Percentiles rank a stretch among this genome's conserved stretches.
Evolutionary conservation across 768 basidiomycete species (phyloP).

Genomic region (Tremella yokohamensis): DNA sequence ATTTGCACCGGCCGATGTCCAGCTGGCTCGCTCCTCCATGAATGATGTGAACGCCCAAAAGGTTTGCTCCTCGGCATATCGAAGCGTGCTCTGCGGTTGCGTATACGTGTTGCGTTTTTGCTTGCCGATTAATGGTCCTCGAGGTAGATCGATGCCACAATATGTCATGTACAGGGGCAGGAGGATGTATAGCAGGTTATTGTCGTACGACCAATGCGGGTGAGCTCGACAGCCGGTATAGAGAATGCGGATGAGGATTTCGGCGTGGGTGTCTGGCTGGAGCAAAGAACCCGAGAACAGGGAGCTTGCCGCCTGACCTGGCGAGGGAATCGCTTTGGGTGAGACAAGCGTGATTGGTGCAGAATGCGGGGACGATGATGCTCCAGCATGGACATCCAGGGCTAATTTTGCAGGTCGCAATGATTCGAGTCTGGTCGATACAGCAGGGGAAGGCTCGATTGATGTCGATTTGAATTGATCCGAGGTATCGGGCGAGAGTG

Average conservation of each 20-base stretch:
- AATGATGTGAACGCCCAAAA: conserved; percentile 7
- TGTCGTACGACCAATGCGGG: not conserved
- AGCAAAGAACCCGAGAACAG: not conserved
- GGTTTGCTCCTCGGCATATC: conserved; percentile 13
- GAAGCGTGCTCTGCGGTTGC: not conserved
- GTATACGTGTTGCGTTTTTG: not conserved
- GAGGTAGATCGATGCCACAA: conserved; percentile 5
- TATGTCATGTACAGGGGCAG: conserved; percentile 1
- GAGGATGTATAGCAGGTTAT: conserved; percentile 8
- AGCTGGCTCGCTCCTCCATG: not conserved
- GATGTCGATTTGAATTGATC: not conserved
- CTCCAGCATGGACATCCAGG: not conserved
- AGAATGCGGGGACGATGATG: not conserved
- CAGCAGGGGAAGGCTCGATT: not conserved
- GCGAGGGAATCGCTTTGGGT: conserved; percentile 5
- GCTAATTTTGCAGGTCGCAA: not conserved
- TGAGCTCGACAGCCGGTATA: conserved; percentile 8
- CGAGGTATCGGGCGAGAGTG: conserved; percentile 3
- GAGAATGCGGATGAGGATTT: conserved; percentile 16
- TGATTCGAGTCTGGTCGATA: not conserved
- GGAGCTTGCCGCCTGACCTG: not conserved
- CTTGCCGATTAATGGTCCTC: not conserved
- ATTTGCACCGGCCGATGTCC: not conserved
- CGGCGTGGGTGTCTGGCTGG: conserved; percentile 18
- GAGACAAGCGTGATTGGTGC: conserved; percentile 22